These are phyloP conservation scores for Priceomyces haplophilus DNA, from an alignment of 805 yeast species.

Conservation along the genomic window DNA sequence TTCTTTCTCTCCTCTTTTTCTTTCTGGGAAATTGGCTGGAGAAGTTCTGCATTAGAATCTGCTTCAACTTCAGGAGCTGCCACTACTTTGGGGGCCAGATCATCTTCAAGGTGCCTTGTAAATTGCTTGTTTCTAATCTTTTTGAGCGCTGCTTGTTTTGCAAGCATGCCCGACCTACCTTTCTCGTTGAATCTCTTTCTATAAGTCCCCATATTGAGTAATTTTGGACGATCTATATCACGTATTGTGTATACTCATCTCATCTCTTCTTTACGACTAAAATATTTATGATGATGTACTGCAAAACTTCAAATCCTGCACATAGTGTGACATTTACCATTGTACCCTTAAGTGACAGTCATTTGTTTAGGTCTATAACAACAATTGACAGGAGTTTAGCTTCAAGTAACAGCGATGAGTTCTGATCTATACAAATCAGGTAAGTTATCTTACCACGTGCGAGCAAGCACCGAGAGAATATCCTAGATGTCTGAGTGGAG, in stretches of 20 bases:
- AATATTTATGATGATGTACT: slow-evolving; percentile 2
- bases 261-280: not conserved
- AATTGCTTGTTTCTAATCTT: slow-evolving; percentile 69
- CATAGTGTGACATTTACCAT: not conserved
- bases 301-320: not conserved
- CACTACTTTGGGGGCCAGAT: slow-evolving; percentile 19
- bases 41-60: slow-evolving; percentile 59
- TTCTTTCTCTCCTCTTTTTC: slow-evolving; percentile 67
- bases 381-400: too few relatives aligned
- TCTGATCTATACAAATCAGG: slow-evolving; percentile 4
- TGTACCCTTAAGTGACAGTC: not conserved
- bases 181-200: slow-evolving; percentile 79
- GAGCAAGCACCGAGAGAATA: too few relatives aligned
- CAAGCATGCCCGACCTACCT: slow-evolving; percentile 81
- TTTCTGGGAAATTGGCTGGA: slow-evolving; percentile 59
- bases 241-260: not conserved
- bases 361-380: too few relatives aligned
- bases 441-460: not conserved
- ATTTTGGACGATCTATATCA: not conserved
- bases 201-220: slow-evolving; percentile 66
- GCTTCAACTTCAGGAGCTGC: slow-evolving; percentile 13
- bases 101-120: slow-evolving; percentile 45
- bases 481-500: not conserved
- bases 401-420: not conserved
- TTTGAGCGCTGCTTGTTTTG: slow-evolving; percentile 70